phyloP scores from a whole-genome alignment of 306 rosid genomes.

The Medicago truncatula region MtrunA17r5.0-ANR NC_053043.1:42857001-42857500 shows the following conservation, averaged over 20 bases:
- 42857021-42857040: not conserved
- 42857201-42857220: constrained; percentile 36
- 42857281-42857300: constrained; percentile 52
- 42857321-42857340: no score
- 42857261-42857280: constrained; percentile 50
- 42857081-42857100: not conserved
- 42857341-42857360: constrained; percentile 34
- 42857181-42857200: constrained; percentile 13
- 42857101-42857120: not conserved
- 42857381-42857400: not conserved
- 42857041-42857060: not conserved
- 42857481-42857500: not conserved
- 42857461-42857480: not conserved
- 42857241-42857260: constrained; percentile 67
- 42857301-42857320: constrained; percentile 35
- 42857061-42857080: not conserved
- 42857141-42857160: not conserved
- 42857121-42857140: not conserved
- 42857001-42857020: no score
- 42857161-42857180: not conserved
- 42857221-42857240: constrained; percentile 53
- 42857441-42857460: not conserved
- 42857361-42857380: constrained; percentile 38
- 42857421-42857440: not conserved
- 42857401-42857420: not conserved